Conservation (phyloP, 768 basidiomycete genomes). For the Tephrocybe sp. region DNA sequence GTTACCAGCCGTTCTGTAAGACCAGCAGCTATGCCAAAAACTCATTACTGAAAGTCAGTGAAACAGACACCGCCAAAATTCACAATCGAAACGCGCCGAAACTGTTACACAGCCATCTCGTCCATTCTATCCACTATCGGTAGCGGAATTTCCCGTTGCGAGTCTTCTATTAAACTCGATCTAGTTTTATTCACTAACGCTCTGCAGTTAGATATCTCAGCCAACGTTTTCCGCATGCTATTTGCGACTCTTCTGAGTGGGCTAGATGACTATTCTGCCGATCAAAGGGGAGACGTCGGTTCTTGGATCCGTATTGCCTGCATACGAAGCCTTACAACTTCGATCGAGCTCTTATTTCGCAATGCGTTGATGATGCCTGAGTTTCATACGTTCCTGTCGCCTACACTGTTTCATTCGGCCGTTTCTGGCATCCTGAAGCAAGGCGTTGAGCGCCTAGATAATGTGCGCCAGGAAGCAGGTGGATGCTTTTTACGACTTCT, state of each 20-base stretch:
- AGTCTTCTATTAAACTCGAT: conserved; percentile 12
- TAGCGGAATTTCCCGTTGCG: conserved; percentile 14
- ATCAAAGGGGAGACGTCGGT: conserved; percentile 95
- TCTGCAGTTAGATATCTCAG: conserved; percentile 42
- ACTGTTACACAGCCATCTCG: conserved; percentile 40
- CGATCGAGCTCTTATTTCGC: conserved; percentile 50
- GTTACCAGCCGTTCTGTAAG: conserved; percentile 56
- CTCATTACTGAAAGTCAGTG: not conserved
- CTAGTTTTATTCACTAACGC: not conserved
- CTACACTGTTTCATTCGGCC: conserved; percentile 50
- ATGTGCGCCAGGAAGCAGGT: conserved; percentile 81
- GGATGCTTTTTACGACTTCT: conserved; percentile 54
- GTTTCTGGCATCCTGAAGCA: conserved; percentile 80
- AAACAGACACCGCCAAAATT: conserved; percentile 20
- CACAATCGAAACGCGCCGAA: conserved; percentile 60
- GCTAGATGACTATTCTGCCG: conserved; percentile 85
- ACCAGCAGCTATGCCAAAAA: conserved; percentile 10
- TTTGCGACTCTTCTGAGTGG: conserved; percentile 63
- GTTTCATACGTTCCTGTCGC: conserved; percentile 60
- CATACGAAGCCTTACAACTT: conserved; percentile 58
- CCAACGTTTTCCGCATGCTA: conserved; percentile 42
- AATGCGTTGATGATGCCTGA: conserved; percentile 37
- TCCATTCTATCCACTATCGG: conserved; percentile 35
- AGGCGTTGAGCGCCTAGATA: conserved; percentile 87
- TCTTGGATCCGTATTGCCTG: conserved; percentile 90